Conservation (phyloP, 1,284 basidiomycete species). For the Mycena citricolor region DNA sequence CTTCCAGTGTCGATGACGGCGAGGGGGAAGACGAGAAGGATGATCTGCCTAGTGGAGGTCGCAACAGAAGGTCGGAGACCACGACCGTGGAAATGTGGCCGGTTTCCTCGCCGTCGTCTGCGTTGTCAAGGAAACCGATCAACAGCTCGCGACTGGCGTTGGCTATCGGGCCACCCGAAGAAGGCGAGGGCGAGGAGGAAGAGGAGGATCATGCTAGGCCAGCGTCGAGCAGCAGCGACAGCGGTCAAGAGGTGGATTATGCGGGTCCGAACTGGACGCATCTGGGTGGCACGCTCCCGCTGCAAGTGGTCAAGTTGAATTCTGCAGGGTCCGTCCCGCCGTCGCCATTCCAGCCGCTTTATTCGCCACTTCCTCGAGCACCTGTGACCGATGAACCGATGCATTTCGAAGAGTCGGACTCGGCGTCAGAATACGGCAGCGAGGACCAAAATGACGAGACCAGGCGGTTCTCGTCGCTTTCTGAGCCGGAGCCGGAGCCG, state of each 20-base stretch:
- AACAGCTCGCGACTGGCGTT: conserved; percentile 20
- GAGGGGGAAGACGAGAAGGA: conserved; percentile 8
- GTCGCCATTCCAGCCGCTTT: conserved; percentile 16
- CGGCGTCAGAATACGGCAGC: conserved; percentile 16
- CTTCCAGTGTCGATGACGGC: conserved; percentile 6
- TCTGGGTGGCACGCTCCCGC: conserved; percentile 13
- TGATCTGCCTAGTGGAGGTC: background rate
- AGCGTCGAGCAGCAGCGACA: conserved; percentile 8
- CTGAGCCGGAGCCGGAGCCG: too few species aligned
- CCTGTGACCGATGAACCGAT: too few species aligned
- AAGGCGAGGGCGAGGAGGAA: conserved; percentile 19
- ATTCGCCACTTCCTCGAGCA: conserved; percentile 1
- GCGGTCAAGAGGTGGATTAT: too few species aligned
- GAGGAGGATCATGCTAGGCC: too few species aligned
- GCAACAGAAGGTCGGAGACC: conserved; percentile 20
- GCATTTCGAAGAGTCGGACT: too few species aligned
- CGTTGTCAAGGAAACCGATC: conserved; percentile 17
- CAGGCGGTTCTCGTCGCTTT: conserved; percentile 8
- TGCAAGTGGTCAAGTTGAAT: conserved; percentile 21
- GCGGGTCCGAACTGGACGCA: too few species aligned
- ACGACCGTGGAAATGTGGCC: conserved; percentile 23
- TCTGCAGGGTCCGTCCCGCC: conserved; percentile 12
- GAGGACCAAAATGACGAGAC: conserved; percentile 17
- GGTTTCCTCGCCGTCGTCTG: conserved; percentile 13
- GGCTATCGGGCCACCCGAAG: conserved; percentile 12